These are phyloP conservation scores for Rhodofomes roseus DNA, from an alignment of 1,284 basidiomycete species.

Conservation along the genomic window DNA sequence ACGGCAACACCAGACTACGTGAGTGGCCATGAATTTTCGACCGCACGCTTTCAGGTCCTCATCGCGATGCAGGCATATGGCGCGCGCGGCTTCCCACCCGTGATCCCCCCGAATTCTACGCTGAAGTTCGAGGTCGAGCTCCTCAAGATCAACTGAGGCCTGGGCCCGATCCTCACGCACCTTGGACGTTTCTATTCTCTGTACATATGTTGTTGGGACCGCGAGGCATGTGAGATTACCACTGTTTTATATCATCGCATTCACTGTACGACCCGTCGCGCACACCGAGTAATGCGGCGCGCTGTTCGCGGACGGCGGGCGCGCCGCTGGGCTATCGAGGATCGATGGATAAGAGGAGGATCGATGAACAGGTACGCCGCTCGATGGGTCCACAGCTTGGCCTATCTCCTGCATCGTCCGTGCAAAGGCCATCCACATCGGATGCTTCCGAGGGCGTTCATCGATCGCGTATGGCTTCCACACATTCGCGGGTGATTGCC, in stretches of 20 bases:
- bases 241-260: slow-evolving; percentile 20
- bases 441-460: background rate
- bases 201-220: slow-evolving; percentile 17
- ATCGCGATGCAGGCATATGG: slow-evolving; percentile 57
- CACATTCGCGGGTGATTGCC: background rate
- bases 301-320: background rate
- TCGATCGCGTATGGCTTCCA: slow-evolving; percentile 1
- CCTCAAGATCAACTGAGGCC: slow-evolving; percentile 58
- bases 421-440: background rate
- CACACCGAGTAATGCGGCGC: background rate
- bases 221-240: slow-evolving; percentile 20
- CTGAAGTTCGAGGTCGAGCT: slow-evolving; percentile 83
- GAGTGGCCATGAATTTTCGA: slow-evolving; percentile 29
- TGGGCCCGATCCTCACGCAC: background rate
- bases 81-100: slow-evolving; percentile 69
- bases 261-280: slow-evolving; percentile 4
- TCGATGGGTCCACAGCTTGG: background rate
- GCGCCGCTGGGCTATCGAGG: background rate
- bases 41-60: background rate
- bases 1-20: slow-evolving; percentile 69
- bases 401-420: slow-evolving; percentile 5
- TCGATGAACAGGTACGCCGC: slow-evolving; percentile 7
- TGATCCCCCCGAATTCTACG: slow-evolving; percentile 76
- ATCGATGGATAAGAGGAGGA: slow-evolving; percentile 11
- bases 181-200: slow-evolving; percentile 12